Evolutionary conservation across 140 eudicot genomes (phyloP).

Genomic region (Senecio squalidus): DNA sequence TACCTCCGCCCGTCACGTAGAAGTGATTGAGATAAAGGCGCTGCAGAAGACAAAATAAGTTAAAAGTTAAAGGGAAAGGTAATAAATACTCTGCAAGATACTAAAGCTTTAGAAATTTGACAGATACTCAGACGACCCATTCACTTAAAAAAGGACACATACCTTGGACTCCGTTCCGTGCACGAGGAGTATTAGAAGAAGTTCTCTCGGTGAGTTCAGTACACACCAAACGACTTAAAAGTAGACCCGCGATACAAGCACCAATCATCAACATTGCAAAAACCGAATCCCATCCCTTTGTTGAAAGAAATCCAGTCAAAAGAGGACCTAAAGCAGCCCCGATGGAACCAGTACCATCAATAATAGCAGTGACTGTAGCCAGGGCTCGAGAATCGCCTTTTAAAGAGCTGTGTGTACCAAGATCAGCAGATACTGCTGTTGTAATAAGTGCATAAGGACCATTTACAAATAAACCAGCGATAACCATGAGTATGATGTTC

Average conservation of each 20-base stretch:
- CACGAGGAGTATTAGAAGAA: slow-evolving; percentile 15
- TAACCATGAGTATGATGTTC: slow-evolving; percentile 67
- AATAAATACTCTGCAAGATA: not conserved
- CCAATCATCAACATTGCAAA: slow-evolving; percentile 66
- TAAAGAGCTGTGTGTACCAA: slow-evolving; percentile 87
- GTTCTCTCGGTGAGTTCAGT: slow-evolving; percentile 53
- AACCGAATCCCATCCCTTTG: slow-evolving; percentile 84
- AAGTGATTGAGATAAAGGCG: slow-evolving; percentile 36
- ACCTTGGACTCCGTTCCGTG: slow-evolving; percentile 44
- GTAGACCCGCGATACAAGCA: slow-evolving; percentile 77
- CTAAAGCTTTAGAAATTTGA: not conserved
- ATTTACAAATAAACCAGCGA: slow-evolving; percentile 68
- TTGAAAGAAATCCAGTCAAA: slow-evolving; percentile 76
- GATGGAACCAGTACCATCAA: slow-evolving; percentile 94
- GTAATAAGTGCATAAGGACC: slow-evolving; percentile 98
- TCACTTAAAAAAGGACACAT: not conserved
- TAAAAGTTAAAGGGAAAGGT: not conserved
- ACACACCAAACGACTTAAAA: slow-evolving; percentile 62
- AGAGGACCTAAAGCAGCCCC: slow-evolving; percentile 97
- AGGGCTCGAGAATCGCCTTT: slow-evolving; percentile 84
- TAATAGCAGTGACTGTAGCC: slow-evolving; percentile 94
- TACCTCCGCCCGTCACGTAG: slow-evolving; percentile 32
- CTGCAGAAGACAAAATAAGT: slow-evolving; percentile 20
- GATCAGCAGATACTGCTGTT: slow-evolving; percentile 94
- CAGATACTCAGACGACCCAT: not conserved